Evolutionary conservation across 1,284 basidiomycete species (phyloP).

Genomic region (Anthracocystis panici-leucophaei): DNA sequence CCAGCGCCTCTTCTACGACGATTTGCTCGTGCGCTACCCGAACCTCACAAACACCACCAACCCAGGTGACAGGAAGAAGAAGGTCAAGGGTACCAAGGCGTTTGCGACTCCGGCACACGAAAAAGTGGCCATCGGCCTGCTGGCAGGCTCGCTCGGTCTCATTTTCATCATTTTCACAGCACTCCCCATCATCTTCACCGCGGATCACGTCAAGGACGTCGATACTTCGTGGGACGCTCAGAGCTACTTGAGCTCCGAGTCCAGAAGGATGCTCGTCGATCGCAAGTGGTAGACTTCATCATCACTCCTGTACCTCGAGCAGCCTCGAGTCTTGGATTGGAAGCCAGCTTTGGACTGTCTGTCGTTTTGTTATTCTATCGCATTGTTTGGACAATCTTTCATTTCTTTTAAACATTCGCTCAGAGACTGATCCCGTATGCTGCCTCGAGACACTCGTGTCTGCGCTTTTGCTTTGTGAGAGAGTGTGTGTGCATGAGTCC

Average conservation of each 20-base stretch:
- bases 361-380: conserved; percentile 6
- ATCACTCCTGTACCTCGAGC: no score
- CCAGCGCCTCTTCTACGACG: conserved; percentile 48
- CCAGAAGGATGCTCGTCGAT: conserved; percentile 47
- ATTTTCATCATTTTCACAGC: conserved; percentile 51
- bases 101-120: conserved; percentile 65
- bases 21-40: conserved; percentile 35
- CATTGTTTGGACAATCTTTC: conserved; percentile 24
- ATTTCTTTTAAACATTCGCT: background rate
- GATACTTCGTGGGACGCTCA: conserved; percentile 42
- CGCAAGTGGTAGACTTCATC: conserved; percentile 41
- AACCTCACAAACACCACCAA: conserved; percentile 51
- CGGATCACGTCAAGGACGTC: conserved; percentile 46
- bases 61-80: conserved; percentile 50
- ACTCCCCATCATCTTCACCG: conserved; percentile 62
- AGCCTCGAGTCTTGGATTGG: background rate
- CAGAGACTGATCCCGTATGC: no score
- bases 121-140: conserved; percentile 58
- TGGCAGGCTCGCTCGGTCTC: conserved; percentile 51
- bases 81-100: conserved; percentile 39
- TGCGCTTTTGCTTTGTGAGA: background rate
- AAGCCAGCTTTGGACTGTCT: background rate
- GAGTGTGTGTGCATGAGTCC: background rate
- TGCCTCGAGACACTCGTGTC: background rate
- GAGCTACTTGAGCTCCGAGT: conserved; percentile 49